Evolutionary conservation across 2,329 filamentous ascomycete species (phyloP).

Genomic region (Neofusicoccum kwambonambiense): DNA sequence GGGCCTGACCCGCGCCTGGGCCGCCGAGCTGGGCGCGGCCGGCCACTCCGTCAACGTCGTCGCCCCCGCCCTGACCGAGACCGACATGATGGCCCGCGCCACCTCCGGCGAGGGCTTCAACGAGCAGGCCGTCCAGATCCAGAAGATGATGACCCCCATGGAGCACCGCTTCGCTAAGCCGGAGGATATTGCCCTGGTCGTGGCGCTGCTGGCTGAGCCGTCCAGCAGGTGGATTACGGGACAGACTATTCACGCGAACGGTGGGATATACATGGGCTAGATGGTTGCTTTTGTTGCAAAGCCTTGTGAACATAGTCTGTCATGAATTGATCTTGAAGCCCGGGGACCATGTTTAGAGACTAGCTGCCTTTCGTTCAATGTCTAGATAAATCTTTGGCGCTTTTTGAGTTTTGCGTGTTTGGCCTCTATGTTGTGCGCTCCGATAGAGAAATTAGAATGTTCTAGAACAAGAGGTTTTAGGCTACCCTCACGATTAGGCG

Average conservation of each 20-base stretch:
- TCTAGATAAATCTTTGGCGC: no score
- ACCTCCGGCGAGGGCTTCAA: constrained; percentile 42
- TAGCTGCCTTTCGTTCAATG: no score
- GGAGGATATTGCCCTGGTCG: constrained; percentile 57
- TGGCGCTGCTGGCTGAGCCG: constrained; percentile 54
- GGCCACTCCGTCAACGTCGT: constrained; percentile 63
- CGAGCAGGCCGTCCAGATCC: constrained; percentile 46
- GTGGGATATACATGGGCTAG: constrained; percentile 42
- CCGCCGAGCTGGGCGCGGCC: constrained; percentile 55
- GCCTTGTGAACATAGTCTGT: no score
- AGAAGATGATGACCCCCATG: constrained; percentile 50
- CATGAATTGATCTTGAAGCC: no score
- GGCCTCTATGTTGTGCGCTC: no score
- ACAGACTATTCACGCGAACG: constrained; percentile 56
- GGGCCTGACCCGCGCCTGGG: constrained; percentile 59
- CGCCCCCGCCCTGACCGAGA: constrained; percentile 59
- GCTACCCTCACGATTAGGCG: no score
- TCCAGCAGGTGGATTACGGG: constrained; percentile 46
- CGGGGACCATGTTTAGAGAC: no score
- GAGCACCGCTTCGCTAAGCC: constrained; percentile 52
- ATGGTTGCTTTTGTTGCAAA: no score
- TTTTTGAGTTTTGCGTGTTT: no score
- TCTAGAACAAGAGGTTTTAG: no score
- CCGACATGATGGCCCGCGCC: constrained; percentile 51
- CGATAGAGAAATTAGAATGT: no score